Conservation (phyloP, 768 basidiomycete genomes). For the Tulasnella sp. region DNA sequence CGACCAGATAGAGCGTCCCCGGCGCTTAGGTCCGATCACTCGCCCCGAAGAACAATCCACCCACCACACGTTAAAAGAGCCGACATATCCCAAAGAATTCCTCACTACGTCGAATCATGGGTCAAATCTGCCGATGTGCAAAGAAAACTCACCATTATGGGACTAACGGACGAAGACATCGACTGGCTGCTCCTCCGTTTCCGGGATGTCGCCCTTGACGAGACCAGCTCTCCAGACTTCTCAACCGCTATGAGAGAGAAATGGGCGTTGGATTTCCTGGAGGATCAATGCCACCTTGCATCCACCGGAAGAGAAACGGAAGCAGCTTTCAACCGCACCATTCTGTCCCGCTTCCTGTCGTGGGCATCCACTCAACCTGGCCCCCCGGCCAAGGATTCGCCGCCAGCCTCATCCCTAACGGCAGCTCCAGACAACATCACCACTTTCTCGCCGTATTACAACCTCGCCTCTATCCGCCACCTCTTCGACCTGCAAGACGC, state of each 20-base stretch:
- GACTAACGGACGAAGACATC: neutral
- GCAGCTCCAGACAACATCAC: neutral
- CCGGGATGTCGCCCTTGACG: neutral
- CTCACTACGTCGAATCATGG: neutral
- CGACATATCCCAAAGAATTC: neutral
- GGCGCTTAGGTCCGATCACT: neutral
- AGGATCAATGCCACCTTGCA: neutral
- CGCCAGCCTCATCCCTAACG: neutral
- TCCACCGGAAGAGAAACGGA: neutral
- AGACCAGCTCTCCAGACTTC: neutral
- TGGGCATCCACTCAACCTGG: constrained; percentile 21
- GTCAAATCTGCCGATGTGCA: neutral
- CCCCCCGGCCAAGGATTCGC: neutral
- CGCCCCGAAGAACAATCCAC: neutral
- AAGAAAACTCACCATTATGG: neutral
- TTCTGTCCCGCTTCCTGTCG: constrained; percentile 12
- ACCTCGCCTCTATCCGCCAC: constrained; percentile 14
- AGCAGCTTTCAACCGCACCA: neutral
- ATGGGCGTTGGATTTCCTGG: constrained; percentile 21
- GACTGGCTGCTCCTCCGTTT: neutral
- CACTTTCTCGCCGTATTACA: constrained; percentile 8
- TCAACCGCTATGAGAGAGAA: neutral
- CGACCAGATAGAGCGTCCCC: neutral
- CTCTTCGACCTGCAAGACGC: constrained; percentile 31
- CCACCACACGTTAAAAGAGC: neutral